Conservation (phyloP, 2,329 filamentous ascomycete genomes). For the Verticillium zaregamsianum region DNA sequence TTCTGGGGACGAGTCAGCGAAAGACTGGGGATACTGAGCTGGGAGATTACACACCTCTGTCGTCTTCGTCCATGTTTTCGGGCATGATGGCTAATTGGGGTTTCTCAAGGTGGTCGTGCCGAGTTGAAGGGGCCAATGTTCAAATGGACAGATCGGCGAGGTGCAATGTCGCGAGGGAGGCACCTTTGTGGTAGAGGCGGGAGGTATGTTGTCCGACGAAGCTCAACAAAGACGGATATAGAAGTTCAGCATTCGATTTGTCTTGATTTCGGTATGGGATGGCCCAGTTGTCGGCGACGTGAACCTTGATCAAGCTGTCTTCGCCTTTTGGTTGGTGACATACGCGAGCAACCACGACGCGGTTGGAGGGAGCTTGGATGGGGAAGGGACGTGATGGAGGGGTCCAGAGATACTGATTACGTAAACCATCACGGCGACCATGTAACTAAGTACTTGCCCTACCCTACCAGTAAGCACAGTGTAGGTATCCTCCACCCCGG, state of each 20-base stretch:
- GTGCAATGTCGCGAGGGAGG: neutral
- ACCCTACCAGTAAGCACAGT: no score
- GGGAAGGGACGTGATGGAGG: neutral
- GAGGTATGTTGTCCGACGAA: no score
- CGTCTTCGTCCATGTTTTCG: constrained; percentile 21
- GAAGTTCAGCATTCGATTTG: no score
- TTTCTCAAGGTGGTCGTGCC: no score
- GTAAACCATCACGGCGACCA: neutral
- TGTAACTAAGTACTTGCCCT: no score
- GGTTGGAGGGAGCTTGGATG: neutral
- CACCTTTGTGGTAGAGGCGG: no score
- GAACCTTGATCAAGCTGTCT: neutral
- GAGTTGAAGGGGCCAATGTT: neutral
- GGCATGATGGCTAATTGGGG: neutral
- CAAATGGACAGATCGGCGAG: neutral
- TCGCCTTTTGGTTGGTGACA: neutral
- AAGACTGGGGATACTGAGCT: neutral
- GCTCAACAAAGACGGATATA: no score
- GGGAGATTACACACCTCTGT: constrained; percentile 16
- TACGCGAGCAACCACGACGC: neutral
- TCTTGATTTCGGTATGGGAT: neutral
- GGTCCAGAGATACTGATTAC: neutral
- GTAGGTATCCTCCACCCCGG: no score
- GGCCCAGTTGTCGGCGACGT: neutral
- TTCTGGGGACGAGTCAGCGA: constrained; percentile 9